These are phyloP conservation scores for Aureobasidium musti DNA, from an alignment of 2,329 filamentous ascomycete genomes.

Conservation along the genomic window DNA sequence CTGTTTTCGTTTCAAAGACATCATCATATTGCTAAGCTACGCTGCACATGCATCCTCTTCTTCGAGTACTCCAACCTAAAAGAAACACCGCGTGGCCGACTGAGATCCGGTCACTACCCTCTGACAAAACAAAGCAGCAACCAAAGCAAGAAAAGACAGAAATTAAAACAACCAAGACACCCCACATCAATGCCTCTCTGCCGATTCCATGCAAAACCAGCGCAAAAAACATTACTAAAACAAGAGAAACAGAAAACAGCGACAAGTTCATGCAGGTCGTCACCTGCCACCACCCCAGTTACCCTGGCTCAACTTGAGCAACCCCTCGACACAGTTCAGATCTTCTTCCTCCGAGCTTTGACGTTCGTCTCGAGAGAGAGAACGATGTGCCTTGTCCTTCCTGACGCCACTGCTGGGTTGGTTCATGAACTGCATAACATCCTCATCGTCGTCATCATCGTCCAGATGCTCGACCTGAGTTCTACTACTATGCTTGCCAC, in stretches of 20 bases:
- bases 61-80: neutral
- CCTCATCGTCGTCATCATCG: slow-evolving; percentile 55
- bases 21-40: slow-evolving; percentile 11
- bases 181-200: slow-evolving; percentile 20
- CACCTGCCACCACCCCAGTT: slow-evolving; percentile 60
- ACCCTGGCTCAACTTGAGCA: slow-evolving; percentile 56
- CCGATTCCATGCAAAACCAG: neutral
- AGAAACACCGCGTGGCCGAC: slow-evolving; percentile 13
- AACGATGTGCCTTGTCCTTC: slow-evolving; percentile 16
- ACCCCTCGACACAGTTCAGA: slow-evolving; percentile 57
- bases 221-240: slow-evolving; percentile 12
- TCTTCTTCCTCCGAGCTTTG: slow-evolving; percentile 58
- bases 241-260: neutral
- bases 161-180: neutral
- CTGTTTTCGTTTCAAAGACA: neutral
- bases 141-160: neutral
- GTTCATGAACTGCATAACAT: slow-evolving; percentile 74
- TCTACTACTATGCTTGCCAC: slow-evolving; percentile 6
- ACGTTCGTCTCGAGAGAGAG: slow-evolving; percentile 34
- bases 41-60: slow-evolving; percentile 10
- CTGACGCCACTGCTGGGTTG: slow-evolving; percentile 52
- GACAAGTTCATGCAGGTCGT: neutral
- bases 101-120: neutral
- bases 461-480: slow-evolving; percentile 2
- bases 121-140: neutral